phyloP scores from a whole-genome alignment of 179 eudicot genomes.

The Silene noctiflora region DNA sequence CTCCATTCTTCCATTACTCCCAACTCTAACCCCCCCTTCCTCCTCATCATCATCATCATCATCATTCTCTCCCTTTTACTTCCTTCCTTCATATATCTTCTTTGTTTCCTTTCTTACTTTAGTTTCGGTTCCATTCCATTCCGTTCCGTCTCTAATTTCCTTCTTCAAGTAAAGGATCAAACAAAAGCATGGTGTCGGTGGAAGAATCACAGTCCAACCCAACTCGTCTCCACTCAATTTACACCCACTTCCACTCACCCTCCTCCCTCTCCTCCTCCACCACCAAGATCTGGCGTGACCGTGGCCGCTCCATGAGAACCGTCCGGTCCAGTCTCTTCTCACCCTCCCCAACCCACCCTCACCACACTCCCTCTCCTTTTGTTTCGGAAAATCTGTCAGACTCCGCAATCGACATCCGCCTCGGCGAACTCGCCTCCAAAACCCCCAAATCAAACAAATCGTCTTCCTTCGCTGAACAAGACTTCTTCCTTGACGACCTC shows the following conservation, averaged over 20 bases:
- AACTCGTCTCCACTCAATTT: conserved; percentile 27
- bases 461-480: conserved; percentile 33
- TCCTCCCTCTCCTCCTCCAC: conserved; percentile 43
- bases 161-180: background rate
- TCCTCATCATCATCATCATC: too few species aligned
- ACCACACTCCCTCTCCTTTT: background rate
- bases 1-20: too few species aligned
- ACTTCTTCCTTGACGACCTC: conserved; percentile 43
- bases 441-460: conserved; percentile 13
- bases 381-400: conserved; percentile 60
- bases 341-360: conserved; percentile 8
- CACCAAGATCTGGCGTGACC: conserved; percentile 47
- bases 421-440: conserved; percentile 60
- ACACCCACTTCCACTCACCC: conserved; percentile 38
- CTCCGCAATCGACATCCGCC: conserved; percentile 63
- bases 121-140: background rate
- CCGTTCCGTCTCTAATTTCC: background rate
- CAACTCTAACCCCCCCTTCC: too few species aligned
- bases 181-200: conserved; percentile 34
- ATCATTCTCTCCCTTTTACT: too few species aligned
- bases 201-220: conserved; percentile 31
- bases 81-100: too few species aligned
- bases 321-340: conserved; percentile 65
- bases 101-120: background rate
- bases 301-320: conserved; percentile 90